These are phyloP conservation scores for Leishmania tropica DNA, from an alignment of 208 protist genomes.

Conservation along the genomic window DNA sequence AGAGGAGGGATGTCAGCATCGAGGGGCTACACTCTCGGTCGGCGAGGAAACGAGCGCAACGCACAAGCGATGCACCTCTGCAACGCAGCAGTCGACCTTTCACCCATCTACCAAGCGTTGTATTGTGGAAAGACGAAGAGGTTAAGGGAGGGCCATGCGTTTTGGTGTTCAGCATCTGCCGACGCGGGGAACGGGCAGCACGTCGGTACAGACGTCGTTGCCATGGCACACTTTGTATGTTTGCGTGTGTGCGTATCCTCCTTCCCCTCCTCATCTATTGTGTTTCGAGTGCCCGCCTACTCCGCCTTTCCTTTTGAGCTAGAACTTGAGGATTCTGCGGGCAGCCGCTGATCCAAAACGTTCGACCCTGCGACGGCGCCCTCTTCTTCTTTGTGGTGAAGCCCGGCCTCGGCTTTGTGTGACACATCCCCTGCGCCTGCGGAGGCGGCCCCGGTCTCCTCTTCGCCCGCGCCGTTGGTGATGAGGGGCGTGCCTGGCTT, in stretches of 20 bases:
- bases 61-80: not conserved
- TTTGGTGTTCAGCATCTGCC: not conserved
- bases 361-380: not conserved
- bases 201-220: not conserved
- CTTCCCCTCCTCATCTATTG: not conserved
- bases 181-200: not conserved
- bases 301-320: conserved; percentile 8
- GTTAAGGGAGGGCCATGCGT: not conserved
- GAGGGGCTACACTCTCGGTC: not conserved
- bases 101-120: not conserved
- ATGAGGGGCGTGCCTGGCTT: conserved; percentile 37
- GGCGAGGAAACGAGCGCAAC: not conserved
- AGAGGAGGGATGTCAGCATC: not conserved
- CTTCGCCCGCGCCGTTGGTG: not conserved
- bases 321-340: not conserved
- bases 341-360: not conserved
- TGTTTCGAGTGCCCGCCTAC: not conserved
- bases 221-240: not conserved
- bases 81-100: not conserved
- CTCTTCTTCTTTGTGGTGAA: not conserved
- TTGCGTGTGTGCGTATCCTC: not conserved
- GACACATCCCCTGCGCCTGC: not conserved
- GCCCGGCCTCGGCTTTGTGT: not conserved
- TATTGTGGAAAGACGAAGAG: not conserved
- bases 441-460: not conserved